Evolutionary conservation across 345 rosid genomes (phyloP), one percentile per base, ranked within the genome.

Genomic region (Salix arbutifolia): DNA sequence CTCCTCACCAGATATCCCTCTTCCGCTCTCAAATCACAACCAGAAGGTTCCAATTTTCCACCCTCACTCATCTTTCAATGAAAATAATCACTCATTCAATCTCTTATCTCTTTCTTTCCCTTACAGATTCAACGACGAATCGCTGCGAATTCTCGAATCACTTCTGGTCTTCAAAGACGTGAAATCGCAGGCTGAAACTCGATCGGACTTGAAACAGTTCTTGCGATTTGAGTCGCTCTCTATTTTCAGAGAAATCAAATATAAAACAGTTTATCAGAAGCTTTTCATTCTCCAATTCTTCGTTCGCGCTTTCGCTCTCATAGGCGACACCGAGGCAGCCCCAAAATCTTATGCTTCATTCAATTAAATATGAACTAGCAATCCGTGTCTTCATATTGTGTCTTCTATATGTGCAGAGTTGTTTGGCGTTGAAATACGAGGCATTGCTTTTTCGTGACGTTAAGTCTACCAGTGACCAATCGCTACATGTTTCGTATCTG

Each of bases 381-480:
- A n/a, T 31, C 65, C 50, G 8, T 28, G 3, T 16, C n/a, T 65
- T 23, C 40, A 30, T 30, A n/a, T n/a, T n/a, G 37, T 66, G 25
- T 46, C 17, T 40, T 48, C 12, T 71, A 10, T 69, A 13, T 70
- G 11, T 9, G 4, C 76, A 89, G 99, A 90, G 91, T 78, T 90
- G 90, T 83, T 85, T 91, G 80, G 97, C 94, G 18, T 61, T 92
- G 83, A 87, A 83, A 73, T 93, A 93, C 19, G 99, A 93, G 87
- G 96, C 90, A 4, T 84, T 92, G 53, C 75, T 67, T 77, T 78
- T 91, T 64, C 81, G 97, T 50, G 88, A 91, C 35, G 69, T 84
- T 78, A 89, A 87, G 79, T 89, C 91, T 53, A 13, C 77, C 3
- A 79, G 78, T 60, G 82, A 82, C 69, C 75, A 66, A 48, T 88